phyloP scores from a whole-genome alignment of 2,329 filamentous ascomycete species.

The Acarospora socialis region DNA sequence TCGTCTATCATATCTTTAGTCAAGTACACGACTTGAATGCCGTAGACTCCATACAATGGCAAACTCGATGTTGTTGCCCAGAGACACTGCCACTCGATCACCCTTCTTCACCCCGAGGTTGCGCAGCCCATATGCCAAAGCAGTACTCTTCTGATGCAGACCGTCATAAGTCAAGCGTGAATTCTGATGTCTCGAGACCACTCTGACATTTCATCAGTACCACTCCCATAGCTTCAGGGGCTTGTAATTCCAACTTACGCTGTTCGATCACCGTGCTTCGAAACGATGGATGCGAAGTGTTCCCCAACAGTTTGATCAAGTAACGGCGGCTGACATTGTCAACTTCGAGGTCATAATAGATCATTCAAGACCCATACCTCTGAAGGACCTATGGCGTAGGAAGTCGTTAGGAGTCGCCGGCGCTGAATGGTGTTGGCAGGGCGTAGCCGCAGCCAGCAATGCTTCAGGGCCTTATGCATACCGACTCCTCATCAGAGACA shows the following conservation, averaged over 20 bases:
- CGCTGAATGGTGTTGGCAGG: neutral
- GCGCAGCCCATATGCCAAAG: constrained; percentile 55
- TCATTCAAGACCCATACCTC: constrained; percentile 16
- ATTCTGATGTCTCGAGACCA: constrained; percentile 48
- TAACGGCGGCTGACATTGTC: constrained; percentile 27
- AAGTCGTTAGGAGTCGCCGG: constrained; percentile 10
- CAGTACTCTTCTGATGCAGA: constrained; percentile 64
- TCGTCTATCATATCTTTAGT: constrained; percentile 28
- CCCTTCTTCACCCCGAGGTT: constrained; percentile 64
- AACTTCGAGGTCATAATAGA: constrained; percentile 10
- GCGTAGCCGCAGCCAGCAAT: neutral
- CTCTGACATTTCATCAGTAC: constrained; percentile 23
- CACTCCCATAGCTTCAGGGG: neutral
- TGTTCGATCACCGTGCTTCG: constrained; percentile 29
- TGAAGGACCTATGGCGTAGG: constrained; percentile 19
- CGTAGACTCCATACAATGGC: constrained; percentile 43
- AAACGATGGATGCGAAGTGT: constrained; percentile 31
- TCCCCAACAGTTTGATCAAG: constrained; percentile 33
- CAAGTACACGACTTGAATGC: constrained; percentile 3
- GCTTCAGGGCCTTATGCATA: too few species aligned
- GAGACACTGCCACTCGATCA: constrained; percentile 68
- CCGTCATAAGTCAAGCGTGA: constrained; percentile 54
- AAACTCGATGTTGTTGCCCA: constrained; percentile 77
- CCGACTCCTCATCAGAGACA: too few species aligned
- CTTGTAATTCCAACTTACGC: constrained; percentile 30